Conservation (phyloP, 2,329 filamentous ascomycete species). For the Pestalotiopsis sp. region DNA sequence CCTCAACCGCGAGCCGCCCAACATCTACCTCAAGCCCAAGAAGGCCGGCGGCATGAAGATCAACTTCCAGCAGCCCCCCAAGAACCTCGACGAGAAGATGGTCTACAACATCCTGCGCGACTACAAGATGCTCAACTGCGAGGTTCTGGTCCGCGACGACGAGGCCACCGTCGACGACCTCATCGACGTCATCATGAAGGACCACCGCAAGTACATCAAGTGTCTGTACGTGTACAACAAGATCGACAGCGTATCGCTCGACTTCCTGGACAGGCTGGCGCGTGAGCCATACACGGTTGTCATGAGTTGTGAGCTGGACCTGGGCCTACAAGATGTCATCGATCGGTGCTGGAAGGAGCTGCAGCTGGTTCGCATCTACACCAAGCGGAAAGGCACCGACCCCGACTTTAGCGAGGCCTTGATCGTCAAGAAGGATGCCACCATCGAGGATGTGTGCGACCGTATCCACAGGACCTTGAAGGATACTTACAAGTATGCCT, state of each 20-base stretch:
- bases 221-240: slow-evolving; percentile 99
- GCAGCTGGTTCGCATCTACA: slow-evolving; percentile 88
- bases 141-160: slow-evolving; percentile 93
- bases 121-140: slow-evolving; percentile 98
- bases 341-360: slow-evolving; percentile 95
- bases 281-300: slow-evolving; percentile 92
- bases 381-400: slow-evolving; percentile 90
- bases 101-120: slow-evolving; percentile 95
- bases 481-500: slow-evolving; percentile 98
- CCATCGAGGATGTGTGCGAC: slow-evolving; percentile 96
- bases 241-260: slow-evolving; percentile 91
- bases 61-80: slow-evolving; percentile 87
- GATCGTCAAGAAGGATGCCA: slow-evolving; percentile 86
- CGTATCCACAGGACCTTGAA: slow-evolving; percentile 91
- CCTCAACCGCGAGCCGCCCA: slow-evolving; percentile 88
- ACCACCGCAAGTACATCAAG: slow-evolving; percentile 95
- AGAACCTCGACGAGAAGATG: slow-evolving; percentile 95
- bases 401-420: slow-evolving; percentile 89
- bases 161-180: slow-evolving; percentile 96
- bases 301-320: slow-evolving; percentile 95
- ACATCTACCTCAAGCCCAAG: slow-evolving; percentile 96
- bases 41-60: slow-evolving; percentile 99
- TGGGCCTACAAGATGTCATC: slow-evolving; percentile 91
- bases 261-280: slow-evolving; percentile 89
- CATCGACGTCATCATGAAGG: slow-evolving; percentile 99